Conservation (phyloP, 2,329 filamentous ascomycete species). For the Furcasterigmium furcatum region DNA sequence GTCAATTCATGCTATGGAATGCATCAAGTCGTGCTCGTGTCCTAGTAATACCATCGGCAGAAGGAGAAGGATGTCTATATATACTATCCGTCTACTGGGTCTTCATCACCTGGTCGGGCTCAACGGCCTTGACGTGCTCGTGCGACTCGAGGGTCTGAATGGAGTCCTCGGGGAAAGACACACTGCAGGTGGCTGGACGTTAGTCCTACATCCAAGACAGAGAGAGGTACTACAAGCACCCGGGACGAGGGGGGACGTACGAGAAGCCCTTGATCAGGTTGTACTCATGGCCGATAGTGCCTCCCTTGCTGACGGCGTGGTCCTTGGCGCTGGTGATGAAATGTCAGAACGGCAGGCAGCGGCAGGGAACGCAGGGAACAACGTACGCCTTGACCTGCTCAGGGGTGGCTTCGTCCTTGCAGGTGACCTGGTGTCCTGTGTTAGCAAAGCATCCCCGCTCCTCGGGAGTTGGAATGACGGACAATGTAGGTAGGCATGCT, state of each 20-base stretch:
- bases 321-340: conserved; percentile 68
- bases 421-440: conserved; percentile 61
- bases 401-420: conserved; percentile 66
- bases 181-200: conserved; percentile 45
- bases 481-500: conserved; percentile 58
- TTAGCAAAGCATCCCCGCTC: conserved; percentile 9
- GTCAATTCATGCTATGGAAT: no score
- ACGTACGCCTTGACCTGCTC: conserved; percentile 67
- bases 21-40: no score
- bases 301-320: conserved; percentile 70
- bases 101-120: conserved; percentile 66
- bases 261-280: conserved; percentile 88
- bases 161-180: conserved; percentile 65
- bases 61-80: no score
- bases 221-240: no score
- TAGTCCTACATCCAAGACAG: neutral
- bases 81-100: conserved; percentile 57
- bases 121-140: conserved; percentile 71
- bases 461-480: conserved; percentile 13
- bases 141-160: conserved; percentile 64
- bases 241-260: no score
- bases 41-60: no score
- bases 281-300: conserved; percentile 81
- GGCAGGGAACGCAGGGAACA: neutral
- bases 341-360: no score